These are phyloP conservation scores for Phytopythium montanum DNA, from an alignment of 352 stramenopile genomes.

Conservation along the genomic window DNA sequence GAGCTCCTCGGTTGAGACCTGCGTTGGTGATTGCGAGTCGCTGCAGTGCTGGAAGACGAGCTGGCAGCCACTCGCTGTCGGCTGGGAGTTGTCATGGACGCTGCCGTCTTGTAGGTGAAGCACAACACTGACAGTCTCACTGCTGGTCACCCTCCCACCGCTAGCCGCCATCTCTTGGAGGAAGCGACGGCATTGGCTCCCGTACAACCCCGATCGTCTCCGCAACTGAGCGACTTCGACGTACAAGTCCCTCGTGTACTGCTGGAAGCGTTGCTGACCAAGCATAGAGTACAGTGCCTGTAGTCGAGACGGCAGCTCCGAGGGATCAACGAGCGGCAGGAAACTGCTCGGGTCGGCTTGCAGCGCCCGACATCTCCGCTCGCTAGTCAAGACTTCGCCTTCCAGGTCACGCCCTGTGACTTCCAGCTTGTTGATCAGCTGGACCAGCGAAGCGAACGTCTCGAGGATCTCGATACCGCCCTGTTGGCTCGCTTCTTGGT, in stretches of 20 bases:
- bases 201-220: slow-evolving; percentile 30
- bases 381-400: slow-evolving; percentile 18
- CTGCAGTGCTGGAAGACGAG: slow-evolving; percentile 43
- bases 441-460: slow-evolving; percentile 7
- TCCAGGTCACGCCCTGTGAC: slow-evolving; percentile 12
- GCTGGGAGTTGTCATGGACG: background rate
- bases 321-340: background rate
- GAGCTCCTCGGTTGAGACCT: slow-evolving; percentile 27
- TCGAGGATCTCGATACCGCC: background rate
- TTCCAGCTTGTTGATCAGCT: slow-evolving; percentile 21
- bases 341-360: slow-evolving; percentile 12
- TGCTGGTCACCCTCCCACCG: slow-evolving; percentile 5
- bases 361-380: slow-evolving; percentile 13
- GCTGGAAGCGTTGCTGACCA: slow-evolving; percentile 28
- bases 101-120: background rate
- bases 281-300: slow-evolving; percentile 56
- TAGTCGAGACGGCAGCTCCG: slow-evolving; percentile 31
- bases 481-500: background rate
- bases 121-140: background rate
- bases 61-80: background rate
- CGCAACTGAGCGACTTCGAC: slow-evolving; percentile 31
- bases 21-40: slow-evolving; percentile 12
- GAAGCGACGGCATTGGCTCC: slow-evolving; percentile 12
- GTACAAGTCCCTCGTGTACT: slow-evolving; percentile 44
- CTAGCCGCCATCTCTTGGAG: slow-evolving; percentile 17